Conservation (phyloP, 371 early-diverging fungal genomes). For the Basidiobolus heterosporus region DNA sequence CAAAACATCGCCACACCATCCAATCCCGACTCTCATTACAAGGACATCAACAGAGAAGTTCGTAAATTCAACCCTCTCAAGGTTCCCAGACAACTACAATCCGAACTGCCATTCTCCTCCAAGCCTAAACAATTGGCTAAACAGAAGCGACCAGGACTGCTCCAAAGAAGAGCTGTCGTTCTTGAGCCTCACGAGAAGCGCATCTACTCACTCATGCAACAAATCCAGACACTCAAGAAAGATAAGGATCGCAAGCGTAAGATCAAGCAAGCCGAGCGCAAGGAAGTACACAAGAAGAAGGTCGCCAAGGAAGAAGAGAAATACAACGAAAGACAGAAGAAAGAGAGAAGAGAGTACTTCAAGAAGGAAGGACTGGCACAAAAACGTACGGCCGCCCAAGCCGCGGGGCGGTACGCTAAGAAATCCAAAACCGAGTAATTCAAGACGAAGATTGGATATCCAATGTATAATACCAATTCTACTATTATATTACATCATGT, state of each 20-base stretch:
- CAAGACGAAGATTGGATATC: too few species aligned
- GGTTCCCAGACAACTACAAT: constrained; percentile 66
- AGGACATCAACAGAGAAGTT: constrained; percentile 64
- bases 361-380: constrained; percentile 3
- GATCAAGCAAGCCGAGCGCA: constrained; percentile 32
- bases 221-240: constrained; percentile 69
- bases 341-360: constrained; percentile 1
- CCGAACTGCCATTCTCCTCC: constrained; percentile 75
- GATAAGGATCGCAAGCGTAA: constrained; percentile 67
- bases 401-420: too few species aligned
- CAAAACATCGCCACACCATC: constrained; percentile 40
- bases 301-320: constrained; percentile 37
- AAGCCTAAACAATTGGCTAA: constrained; percentile 60
- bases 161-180: constrained; percentile 68
- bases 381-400: not conserved
- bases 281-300: constrained; percentile 27
- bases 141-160: constrained; percentile 23
- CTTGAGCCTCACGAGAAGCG: constrained; percentile 79
- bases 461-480: too few species aligned
- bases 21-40: constrained; percentile 69
- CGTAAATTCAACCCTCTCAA: constrained; percentile 73
- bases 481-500: too few species aligned
- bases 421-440: too few species aligned
- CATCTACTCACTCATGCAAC: constrained; percentile 62
- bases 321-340: constrained; percentile 22